Conservation (phyloP, 129 eudicot genomes). For the Centaurea solstitialis region DNA sequence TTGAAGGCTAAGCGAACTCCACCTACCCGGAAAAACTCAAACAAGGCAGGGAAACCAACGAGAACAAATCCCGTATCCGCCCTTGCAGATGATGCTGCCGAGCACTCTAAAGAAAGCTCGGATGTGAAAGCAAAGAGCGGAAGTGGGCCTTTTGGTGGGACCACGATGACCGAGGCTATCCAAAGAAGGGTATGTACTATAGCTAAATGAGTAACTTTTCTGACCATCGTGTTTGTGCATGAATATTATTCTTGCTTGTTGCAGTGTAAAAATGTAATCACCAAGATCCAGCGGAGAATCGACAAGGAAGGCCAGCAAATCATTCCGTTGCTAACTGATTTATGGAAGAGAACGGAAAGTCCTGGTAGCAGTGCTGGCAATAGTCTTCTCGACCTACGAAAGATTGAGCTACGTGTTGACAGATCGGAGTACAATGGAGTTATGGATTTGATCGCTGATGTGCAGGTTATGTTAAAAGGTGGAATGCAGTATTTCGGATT, state of each 20-base stretch:
- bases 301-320: constrained; percentile 84
- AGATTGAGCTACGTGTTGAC: constrained; percentile 71
- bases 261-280: constrained; percentile 85
- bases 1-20: constrained; percentile 51
- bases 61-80: constrained; percentile 45
- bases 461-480: constrained; percentile 76
- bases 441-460: constrained; percentile 72
- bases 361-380: constrained; percentile 41
- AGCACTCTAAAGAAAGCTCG: constrained; percentile 47
- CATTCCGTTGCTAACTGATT: constrained; percentile 76
- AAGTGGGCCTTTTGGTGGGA: constrained; percentile 42
- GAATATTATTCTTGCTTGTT: constrained; percentile 20
- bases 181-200: constrained; percentile 72
- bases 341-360: constrained; percentile 76
- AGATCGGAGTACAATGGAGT: constrained; percentile 64
- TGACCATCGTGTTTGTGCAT: not conserved
- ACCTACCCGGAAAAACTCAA: constrained; percentile 51
- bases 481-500: constrained; percentile 67
- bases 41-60: constrained; percentile 49
- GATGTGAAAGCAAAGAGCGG: constrained; percentile 48
- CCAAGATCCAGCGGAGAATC: constrained; percentile 75
- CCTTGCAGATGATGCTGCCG: constrained; percentile 46
- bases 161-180: constrained; percentile 69
- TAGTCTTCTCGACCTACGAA: constrained; percentile 60
- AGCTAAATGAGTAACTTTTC: not conserved